Evolutionary conservation across 306 rosid species (phyloP).

Genomic region (Cercis canadensis): DNA sequence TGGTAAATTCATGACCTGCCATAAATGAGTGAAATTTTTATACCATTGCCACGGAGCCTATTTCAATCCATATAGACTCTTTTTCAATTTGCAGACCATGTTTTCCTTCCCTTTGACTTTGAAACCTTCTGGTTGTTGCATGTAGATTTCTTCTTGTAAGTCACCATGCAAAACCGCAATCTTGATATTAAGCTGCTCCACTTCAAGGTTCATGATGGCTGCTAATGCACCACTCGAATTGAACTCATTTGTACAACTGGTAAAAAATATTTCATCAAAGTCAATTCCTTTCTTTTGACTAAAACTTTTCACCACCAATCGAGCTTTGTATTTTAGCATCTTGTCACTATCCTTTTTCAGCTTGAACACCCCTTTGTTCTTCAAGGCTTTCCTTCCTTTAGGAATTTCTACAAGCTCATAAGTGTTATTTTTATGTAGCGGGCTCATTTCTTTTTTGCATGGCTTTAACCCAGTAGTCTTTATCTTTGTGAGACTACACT

Average conservation of each 20-base stretch:
- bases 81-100: not conserved
- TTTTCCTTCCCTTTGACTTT: not conserved
- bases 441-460: not conserved
- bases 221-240: not conserved
- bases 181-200: not conserved
- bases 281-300: not conserved
- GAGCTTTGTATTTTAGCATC: not conserved
- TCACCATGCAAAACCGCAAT: not conserved
- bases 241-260: not conserved
- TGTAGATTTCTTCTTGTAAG: not conserved
- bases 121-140: not conserved
- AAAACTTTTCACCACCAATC: not conserved
- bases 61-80: not conserved
- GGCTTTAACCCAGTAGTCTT: not conserved
- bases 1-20: not conserved
- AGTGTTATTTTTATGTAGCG: not conserved
- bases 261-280: not conserved
- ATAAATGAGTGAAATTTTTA: not conserved
- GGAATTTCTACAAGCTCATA: not conserved
- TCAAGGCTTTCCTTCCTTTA: not conserved
- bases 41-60: not conserved
- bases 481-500: too few relatives aligned
- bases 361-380: not conserved
- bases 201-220: not conserved
- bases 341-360: too few relatives aligned